Conservation (phyloP, 2,329 filamentous ascomycete species). For the Thelonectria blattea region DNA sequence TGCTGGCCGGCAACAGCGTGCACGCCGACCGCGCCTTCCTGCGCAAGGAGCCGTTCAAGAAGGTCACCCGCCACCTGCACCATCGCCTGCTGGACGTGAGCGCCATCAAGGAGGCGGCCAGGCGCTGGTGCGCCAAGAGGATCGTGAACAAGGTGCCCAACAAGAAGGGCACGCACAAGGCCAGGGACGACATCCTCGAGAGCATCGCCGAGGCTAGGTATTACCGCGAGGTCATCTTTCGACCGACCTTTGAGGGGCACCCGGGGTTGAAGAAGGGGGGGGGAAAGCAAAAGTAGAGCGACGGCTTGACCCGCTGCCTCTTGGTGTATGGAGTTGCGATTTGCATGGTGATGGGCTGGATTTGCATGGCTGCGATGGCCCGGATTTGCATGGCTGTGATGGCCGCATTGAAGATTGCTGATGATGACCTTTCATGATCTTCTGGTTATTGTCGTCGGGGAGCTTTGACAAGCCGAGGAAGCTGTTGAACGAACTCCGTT, state of each 20-base stretch:
- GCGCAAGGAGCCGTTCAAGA: conserved; percentile 72
- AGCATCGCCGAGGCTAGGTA: conserved; percentile 91
- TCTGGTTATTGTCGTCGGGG: background rate
- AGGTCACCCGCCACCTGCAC: conserved; percentile 78
- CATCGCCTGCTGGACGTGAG: conserved; percentile 94
- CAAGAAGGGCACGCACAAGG: conserved; percentile 82
- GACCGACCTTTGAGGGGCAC: conserved; percentile 38
- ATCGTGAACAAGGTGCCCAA: conserved; percentile 64
- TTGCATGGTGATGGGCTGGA: too few species aligned
- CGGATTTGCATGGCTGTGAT: too few species aligned
- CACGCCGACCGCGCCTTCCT: conserved; percentile 90
- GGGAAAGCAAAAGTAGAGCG: conserved; percentile 24
- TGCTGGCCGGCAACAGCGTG: conserved; percentile 91
- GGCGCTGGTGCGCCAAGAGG: conserved; percentile 70
- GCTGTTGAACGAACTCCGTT: conserved; percentile 19
- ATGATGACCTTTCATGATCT: too few species aligned
- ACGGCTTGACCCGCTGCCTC: too few species aligned
- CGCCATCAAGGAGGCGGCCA: conserved; percentile 86
- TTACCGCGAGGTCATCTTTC: conserved; percentile 76
- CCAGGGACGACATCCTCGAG: conserved; percentile 88
- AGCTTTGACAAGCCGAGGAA: conserved; percentile 6
- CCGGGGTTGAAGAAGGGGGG: conserved; percentile 26
- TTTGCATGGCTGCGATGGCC: too few species aligned
- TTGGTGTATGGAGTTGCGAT: too few species aligned
- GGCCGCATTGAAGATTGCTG: too few species aligned